Conservation (phyloP, 1,284 basidiomycete genomes). For the Afroboletus lepidellus region DNA sequence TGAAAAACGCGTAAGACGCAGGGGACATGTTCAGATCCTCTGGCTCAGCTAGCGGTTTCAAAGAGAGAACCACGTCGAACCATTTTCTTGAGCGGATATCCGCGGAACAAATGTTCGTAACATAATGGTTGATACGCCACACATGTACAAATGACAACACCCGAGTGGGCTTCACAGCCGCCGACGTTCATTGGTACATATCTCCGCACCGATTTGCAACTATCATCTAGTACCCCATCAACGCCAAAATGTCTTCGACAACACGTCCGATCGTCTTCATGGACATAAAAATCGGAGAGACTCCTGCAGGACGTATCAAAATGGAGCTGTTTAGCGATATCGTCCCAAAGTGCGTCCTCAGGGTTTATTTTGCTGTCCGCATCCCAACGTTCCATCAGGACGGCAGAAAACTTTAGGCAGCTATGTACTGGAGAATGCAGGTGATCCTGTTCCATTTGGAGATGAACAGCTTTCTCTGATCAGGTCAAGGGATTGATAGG, state of each 20-base stretch:
- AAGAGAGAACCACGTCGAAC: background rate
- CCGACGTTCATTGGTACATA: too few relatives aligned
- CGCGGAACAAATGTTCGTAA: too few relatives aligned
- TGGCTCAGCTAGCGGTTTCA: background rate
- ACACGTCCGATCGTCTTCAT: slow-evolving; percentile 91
- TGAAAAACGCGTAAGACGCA: background rate
- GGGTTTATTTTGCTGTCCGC: background rate
- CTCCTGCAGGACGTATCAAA: slow-evolving; percentile 89
- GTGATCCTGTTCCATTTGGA: slow-evolving; percentile 39
- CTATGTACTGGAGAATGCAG: slow-evolving; percentile 95
- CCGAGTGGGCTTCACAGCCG: too few relatives aligned
- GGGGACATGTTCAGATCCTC: background rate
- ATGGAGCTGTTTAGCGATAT: slow-evolving; percentile 94
- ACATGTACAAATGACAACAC: too few relatives aligned
- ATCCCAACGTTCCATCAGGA: slow-evolving; percentile 47
- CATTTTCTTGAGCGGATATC: background rate
- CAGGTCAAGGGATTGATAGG: slow-evolving; percentile 41
- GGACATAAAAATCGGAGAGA: slow-evolving; percentile 95
- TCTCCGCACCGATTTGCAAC: too few relatives aligned
- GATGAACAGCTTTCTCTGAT: slow-evolving; percentile 10
- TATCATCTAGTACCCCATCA: background rate
- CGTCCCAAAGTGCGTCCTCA: slow-evolving; percentile 73
- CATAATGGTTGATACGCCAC: too few relatives aligned
- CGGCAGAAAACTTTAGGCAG: slow-evolving; percentile 97
- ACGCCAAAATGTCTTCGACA: slow-evolving; percentile 31